Evolutionary conservation across 1,284 basidiomycete genomes (phyloP), one percentile per base, ranked within the genome.

Genomic region (Sporisorium graminicola): DNA sequence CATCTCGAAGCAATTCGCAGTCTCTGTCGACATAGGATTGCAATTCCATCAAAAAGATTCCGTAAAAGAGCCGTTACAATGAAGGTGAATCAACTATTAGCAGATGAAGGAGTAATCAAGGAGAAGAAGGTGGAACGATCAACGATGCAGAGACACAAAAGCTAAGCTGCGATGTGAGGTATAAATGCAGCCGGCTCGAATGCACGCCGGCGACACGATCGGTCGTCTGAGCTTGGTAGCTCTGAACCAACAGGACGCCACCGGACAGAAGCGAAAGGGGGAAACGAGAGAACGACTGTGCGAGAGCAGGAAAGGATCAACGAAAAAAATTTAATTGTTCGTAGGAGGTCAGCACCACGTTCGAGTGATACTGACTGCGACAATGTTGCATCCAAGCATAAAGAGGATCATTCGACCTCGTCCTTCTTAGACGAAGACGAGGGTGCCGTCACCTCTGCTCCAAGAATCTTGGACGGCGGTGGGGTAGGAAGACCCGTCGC

Each of bases 391-490:
- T 53, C 57, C 7, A 50, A 10, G 9, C 6, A 6, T 33, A n/a
- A 20, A 14, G 20, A 51, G 24, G 18, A 37, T 58, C 49, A 59
- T 7, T 26, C n/a, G 24, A 37, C 8, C 18, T 58, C 55, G 37
- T 31, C 44, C 24, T 59, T 51, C 3, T 57, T 51, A 18, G n/a
- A n/a, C n/a, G n/a, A n/a, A n/a, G n/a, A n/a, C n/a, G n/a, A n/a
- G n/a, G n/a, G n/a, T n/a, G n/a, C n/a, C n/a, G n/a, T n/a, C n/a
- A n/a, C n/a, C n/a, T 58, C 63, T 7, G 59, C 22, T 35, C 46
- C 59, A 14, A 75, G 52, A 29, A 77, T 77, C 47, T 77, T 77
- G 64, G 75, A 77, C 16, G 70, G 40, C 12, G 75, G 75, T 18
- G 75, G 75, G 12, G 75, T 74, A 7, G 75, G 75, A n/a, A 74